phyloP scores from a whole-genome alignment of 1,284 basidiomycete genomes.

The Cryptococcus sp. region DNA sequence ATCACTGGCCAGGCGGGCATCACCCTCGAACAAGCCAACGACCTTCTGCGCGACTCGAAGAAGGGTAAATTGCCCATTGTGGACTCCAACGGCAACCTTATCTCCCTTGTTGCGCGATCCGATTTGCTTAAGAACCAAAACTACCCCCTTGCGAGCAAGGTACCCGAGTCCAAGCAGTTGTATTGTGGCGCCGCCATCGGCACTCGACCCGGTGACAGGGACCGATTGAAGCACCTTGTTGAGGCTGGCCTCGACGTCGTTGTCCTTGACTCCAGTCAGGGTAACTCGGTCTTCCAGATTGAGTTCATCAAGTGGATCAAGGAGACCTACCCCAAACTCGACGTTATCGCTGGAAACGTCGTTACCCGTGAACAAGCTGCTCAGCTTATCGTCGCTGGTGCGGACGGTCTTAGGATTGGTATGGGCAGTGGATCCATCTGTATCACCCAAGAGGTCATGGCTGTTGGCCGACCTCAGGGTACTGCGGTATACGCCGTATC shows the following conservation, averaged over 20 bases:
- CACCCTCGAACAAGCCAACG: conserved; percentile 89
- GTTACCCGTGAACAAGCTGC: conserved; percentile 98
- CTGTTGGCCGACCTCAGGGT: conserved; percentile 97
- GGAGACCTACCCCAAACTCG: conserved; percentile 73
- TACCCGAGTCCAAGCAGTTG: conserved; percentile 89
- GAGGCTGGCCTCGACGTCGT: conserved; percentile 96
- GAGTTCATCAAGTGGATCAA: conserved; percentile 98
- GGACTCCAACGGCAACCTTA: conserved; percentile 71
- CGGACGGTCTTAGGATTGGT: conserved; percentile 89
- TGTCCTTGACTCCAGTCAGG: conserved; percentile 93
- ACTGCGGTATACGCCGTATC: conserved; percentile 94
- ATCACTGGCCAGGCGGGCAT: conserved; percentile 82
- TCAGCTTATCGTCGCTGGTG: conserved; percentile 87
- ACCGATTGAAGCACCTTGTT: conserved; percentile 80
- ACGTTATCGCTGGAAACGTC: conserved; percentile 96
- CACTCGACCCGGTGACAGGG: conserved; percentile 84
- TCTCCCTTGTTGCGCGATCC: conserved; percentile 88
- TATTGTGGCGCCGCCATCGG: conserved; percentile 97
- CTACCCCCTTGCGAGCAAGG: conserved; percentile 92
- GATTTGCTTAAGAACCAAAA: conserved; percentile 98
- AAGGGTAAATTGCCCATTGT: conserved; percentile 97
- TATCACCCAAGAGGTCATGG: conserved; percentile 99
- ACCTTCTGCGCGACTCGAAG: conserved; percentile 92
- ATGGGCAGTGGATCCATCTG: conserved; percentile 99
- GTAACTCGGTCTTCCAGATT: conserved; percentile 91